A percentile compares a stretch with the other conserved stretches of the same genome.
phyloP scores from a whole-genome alignment of 495 filamentous ascomycete species.

The Talaromyces proteolyticus region DNA sequence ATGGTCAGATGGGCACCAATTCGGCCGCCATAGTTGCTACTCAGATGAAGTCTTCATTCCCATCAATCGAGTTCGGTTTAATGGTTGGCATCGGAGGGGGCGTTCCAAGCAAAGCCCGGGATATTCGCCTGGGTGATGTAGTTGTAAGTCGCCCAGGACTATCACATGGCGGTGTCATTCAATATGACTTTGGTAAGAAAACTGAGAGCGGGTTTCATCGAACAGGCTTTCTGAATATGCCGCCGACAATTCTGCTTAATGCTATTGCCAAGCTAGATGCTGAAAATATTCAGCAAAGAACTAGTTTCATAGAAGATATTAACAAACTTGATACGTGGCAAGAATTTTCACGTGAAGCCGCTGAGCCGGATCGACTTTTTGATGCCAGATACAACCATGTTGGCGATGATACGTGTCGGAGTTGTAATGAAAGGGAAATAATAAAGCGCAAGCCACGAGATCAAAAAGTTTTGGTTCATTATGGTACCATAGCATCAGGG shows the following conservation, averaged over 20 bases:
- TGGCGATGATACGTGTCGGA: neutral
- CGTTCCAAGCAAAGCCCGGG: constrained; percentile 14
- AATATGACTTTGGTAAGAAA: constrained; percentile 15
- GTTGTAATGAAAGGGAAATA: neutral
- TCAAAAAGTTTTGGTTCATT: constrained; percentile 19
- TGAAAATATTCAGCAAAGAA: neutral
- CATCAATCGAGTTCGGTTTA: constrained; percentile 20
- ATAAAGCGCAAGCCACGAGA: constrained; percentile 4
- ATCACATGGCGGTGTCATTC: constrained; percentile 13
- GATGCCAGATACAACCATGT: neutral
- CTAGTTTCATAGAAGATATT: neutral
- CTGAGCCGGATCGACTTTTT: neutral
- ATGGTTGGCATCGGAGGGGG: constrained; percentile 36
- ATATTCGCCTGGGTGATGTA: constrained; percentile 23
- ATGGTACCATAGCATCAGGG: constrained; percentile 34
- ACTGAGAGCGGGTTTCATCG: constrained; percentile 2
- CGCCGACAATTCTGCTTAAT: constrained; percentile 9
- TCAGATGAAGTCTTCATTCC: constrained; percentile 21
- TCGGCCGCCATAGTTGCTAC: constrained; percentile 21
- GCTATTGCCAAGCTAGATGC: neutral
- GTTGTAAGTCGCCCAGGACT: constrained; percentile 15
- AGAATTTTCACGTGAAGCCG: neutral
- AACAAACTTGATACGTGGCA: neutral
- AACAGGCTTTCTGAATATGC: constrained; percentile 9
- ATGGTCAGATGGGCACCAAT: constrained; percentile 11